These are phyloP conservation scores for Trametes cingulata DNA, from an alignment of 768 basidiomycete genomes.

Conservation along the genomic window DNA sequence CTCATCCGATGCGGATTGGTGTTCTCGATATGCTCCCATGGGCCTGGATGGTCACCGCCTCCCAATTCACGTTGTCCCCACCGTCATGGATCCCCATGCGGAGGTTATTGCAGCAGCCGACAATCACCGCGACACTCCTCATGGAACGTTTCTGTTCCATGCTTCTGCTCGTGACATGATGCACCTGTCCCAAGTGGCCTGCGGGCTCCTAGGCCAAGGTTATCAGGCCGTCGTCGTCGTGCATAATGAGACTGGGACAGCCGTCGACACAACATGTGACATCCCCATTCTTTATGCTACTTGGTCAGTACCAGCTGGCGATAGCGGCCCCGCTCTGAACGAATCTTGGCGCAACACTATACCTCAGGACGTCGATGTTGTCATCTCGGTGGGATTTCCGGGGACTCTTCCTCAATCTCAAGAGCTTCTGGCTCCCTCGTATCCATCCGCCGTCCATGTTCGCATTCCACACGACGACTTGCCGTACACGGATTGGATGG, in stretches of 20 bases:
- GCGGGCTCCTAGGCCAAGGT: conserved; percentile 36
- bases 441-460: conserved; percentile 25
- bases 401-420: background rate
- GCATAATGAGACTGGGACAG: conserved; percentile 23
- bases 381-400: conserved; percentile 4
- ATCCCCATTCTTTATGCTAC: background rate
- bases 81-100: background rate
- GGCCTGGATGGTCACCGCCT: background rate
- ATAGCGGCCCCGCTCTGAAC: background rate
- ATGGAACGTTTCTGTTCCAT: conserved; percentile 39
- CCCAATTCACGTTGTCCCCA: background rate
- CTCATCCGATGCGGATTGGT: background rate
- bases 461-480: conserved; percentile 52
- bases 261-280: background rate
- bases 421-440: background rate
- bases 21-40: background rate
- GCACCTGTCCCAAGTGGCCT: conserved; percentile 36
- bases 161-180: conserved; percentile 37
- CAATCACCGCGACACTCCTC: background rate
- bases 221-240: conserved; percentile 36
- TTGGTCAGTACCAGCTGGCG: background rate
- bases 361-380: background rate
- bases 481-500: conserved; percentile 60
- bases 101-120: background rate
- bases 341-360: background rate